A percentile compares a stretch with the other conserved stretches of the same genome.
These are phyloP conservation scores for Podaxis sp. DNA, from an alignment of 768 basidiomycete species.

Conservation along the genomic window DNA sequence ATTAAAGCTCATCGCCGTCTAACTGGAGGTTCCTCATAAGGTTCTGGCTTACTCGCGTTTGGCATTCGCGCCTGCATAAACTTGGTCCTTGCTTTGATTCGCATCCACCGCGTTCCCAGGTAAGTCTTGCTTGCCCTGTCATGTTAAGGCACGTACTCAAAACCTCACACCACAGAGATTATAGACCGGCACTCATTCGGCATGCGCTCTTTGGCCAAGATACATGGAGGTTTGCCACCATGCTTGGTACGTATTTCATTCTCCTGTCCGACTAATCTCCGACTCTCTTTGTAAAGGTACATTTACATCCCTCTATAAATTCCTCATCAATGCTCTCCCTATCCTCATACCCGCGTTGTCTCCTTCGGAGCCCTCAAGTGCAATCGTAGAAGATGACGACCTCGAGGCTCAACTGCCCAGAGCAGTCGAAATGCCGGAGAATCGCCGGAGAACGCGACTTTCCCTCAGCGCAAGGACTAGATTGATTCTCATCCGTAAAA, in stretches of 20 bases:
- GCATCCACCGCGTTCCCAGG: slow-evolving; percentile 67
- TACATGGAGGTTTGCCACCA: slow-evolving; percentile 80
- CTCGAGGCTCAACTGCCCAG: slow-evolving; percentile 23
- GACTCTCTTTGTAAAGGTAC: slow-evolving; percentile 45
- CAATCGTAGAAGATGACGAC: slow-evolving; percentile 30
- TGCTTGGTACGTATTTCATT: slow-evolving; percentile 70
- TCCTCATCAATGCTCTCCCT: slow-evolving; percentile 75
- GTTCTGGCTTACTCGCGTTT: slow-evolving; percentile 79
- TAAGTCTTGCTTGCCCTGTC: slow-evolving; percentile 28
- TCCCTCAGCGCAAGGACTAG: slow-evolving; percentile 66
- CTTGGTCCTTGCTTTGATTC: slow-evolving; percentile 71
- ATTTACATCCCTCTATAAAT: slow-evolving; percentile 77
- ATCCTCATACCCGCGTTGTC: slow-evolving; percentile 57
- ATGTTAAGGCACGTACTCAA: not conserved
- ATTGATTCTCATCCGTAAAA: slow-evolving; percentile 60
- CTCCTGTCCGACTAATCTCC: not conserved
- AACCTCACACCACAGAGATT: slow-evolving; percentile 39
- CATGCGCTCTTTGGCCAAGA: slow-evolving; percentile 85
- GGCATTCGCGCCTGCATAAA: slow-evolving; percentile 83
- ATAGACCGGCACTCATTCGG: slow-evolving; percentile 63
- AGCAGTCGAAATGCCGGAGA: slow-evolving; percentile 28
- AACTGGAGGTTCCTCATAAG: slow-evolving; percentile 33
- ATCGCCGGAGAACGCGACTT: slow-evolving; percentile 45
- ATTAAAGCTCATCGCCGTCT: not conserved
- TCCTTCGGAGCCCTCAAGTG: slow-evolving; percentile 26